Percentiles rank a stretch among this genome's conserved stretches.
Evolutionary conservation across 768 basidiomycete genomes (phyloP).

Genomic region (Trametes villosa): DNA sequence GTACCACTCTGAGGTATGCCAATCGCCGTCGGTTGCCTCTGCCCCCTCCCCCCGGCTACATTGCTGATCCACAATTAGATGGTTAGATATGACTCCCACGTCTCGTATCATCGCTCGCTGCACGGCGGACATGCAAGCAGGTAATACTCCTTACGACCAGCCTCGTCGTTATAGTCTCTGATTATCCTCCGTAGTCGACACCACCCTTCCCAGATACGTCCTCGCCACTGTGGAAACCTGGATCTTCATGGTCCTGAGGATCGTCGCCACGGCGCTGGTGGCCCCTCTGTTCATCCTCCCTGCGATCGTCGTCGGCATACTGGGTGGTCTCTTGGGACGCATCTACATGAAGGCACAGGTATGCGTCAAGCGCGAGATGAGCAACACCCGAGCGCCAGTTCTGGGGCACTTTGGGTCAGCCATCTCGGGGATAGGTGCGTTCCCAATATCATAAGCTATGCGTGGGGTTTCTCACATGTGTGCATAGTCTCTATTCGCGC

Average conservation of each 20-base stretch:
- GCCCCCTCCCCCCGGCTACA: background rate
- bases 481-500: slow-evolving; percentile 53
- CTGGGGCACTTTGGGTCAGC: slow-evolving; percentile 56
- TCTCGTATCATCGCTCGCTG: slow-evolving; percentile 68
- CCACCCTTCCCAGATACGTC: slow-evolving; percentile 35
- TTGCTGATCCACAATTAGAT: slow-evolving; percentile 34
- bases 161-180: background rate
- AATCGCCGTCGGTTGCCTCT: background rate
- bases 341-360: slow-evolving; percentile 61
- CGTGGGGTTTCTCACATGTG: background rate
- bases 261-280: slow-evolving; percentile 42
- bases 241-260: slow-evolving; percentile 40
- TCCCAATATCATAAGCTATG: too few relatives aligned
- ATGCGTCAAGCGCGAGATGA: slow-evolving; percentile 60
- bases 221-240: slow-evolving; percentile 36
- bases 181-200: slow-evolving; percentile 37
- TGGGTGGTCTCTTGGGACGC: slow-evolving; percentile 50
- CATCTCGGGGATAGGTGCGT: slow-evolving; percentile 50
- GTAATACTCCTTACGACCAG: slow-evolving; percentile 18
- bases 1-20: slow-evolving; percentile 60
- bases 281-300: slow-evolving; percentile 47
- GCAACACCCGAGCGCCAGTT: slow-evolving; percentile 52
- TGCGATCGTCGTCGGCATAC: slow-evolving; percentile 37
- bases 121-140: slow-evolving; percentile 62
- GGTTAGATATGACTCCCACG: slow-evolving; percentile 54